Base-by-base conservation (phyloP, 1,284 basidiomycete species). In the Vanrija sp. region DNA sequence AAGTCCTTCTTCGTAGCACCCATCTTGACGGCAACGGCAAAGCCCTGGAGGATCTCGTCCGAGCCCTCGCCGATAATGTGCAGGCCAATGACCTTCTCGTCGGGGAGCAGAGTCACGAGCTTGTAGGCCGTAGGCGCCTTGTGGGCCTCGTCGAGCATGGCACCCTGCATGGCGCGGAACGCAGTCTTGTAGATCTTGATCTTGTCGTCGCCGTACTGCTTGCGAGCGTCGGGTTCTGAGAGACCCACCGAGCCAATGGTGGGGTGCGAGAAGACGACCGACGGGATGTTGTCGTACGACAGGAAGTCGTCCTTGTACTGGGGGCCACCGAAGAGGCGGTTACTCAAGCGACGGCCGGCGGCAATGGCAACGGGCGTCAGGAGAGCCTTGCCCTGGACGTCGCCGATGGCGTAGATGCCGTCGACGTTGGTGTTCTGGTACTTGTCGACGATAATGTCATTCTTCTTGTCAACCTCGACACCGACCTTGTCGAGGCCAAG, bases 291-390 rank as follows among this genome's bases (percentile, higher is more conserved):
- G 42, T 87, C 82, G 73, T 98, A 99, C 68, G 81, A 82, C 59
- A 98, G 81, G 75, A 93, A 90, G 68, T 97, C 89, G 53, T 87
- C 75, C 79, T 88, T 90, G 80, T 83, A 92, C 75, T 89, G 80
- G 50, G 84, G 81, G 0, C 85, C 84, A 10, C 95, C 96, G 71
- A 91, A 98, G 49, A 98, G 77, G 47, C 96, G 80, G 78, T 98
- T 98, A 47, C 86, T 82, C 38, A 98, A 78, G 57, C 91, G 80
- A 53, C 95, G 81, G 22, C 93, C 95, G 6, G 96, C 96, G 45
- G 95, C 95, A 58, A 99, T 96, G 20, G 95, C 96, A 6, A 99
- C 96, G n/a, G 96, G 95, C 1, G 95, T 99, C 57, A 99, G 81
- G 24, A 94, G 78, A 22, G 85, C 89, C 77, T 95, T 94, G 57